Percentiles rank a stretch among this genome's conserved stretches.
Conservation (phyloP, 2,329 filamentous ascomycete species). For the Fusarium aywerte region DNA sequence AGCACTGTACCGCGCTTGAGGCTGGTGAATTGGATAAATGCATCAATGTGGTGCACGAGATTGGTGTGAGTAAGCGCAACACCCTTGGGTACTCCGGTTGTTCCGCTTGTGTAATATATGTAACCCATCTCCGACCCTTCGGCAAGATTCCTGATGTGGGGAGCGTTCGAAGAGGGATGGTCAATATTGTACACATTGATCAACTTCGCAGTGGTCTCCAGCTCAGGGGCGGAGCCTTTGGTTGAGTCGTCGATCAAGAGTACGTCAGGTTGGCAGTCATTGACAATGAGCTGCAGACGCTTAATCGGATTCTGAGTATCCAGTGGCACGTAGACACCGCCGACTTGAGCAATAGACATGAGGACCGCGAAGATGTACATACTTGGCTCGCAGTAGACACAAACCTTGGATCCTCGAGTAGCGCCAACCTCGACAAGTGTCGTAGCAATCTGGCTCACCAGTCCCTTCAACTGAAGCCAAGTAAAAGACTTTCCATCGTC, state of each 20-base stretch:
- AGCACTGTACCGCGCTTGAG: not conserved
- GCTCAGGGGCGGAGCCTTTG: not conserved
- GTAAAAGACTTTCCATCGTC: not conserved
- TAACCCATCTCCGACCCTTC: not conserved
- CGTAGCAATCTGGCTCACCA: not conserved
- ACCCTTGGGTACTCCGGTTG: conserved; percentile 6
- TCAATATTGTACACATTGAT: not conserved
- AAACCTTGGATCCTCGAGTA: not conserved
- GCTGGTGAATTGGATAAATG: not conserved
- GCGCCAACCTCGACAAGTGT: not conserved
- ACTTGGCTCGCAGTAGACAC: conserved; percentile 2
- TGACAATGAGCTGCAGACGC: conserved; percentile 2
- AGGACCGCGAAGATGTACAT: not conserved
- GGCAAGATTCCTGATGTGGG: not conserved
- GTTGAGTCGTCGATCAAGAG: not conserved
- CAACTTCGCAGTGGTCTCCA: not conserved
- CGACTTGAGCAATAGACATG: not conserved
- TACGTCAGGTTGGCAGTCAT: not conserved
- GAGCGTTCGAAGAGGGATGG: no score
- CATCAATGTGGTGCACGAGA: not conserved
- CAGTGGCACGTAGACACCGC: not conserved
- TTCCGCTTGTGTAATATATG: conserved; percentile 8
- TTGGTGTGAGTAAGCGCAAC: not conserved
- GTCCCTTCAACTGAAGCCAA: not conserved
- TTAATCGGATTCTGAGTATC: conserved; percentile 4